Evolutionary conservation across 257 asterid species (phyloP), one percentile per base, ranked within the genome.

Genomic region (Rubia yunnanensis): DNA sequence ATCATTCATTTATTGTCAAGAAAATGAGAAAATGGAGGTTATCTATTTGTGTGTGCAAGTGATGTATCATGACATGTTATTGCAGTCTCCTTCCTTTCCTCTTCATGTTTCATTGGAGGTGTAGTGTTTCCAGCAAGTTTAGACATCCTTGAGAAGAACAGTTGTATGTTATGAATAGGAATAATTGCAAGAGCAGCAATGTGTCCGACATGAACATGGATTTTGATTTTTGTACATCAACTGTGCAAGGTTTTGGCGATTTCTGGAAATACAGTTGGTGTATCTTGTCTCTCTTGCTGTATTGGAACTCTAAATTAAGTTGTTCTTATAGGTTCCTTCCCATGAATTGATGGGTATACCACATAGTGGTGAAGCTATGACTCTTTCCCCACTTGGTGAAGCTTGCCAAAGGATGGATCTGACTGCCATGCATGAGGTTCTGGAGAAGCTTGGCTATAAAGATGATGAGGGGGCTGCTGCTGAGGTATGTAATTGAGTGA

Each of bases 391-490:
- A 18, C 85, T 87, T 82, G 99, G 97, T 61, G 97, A 92, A 79
- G 97, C 97, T 62, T 92, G 99, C 85, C 74, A 83, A 79, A 82
- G 94, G 83, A 84, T 81, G 95, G 99, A 92, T 71, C 86, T 89
- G 70, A 87, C 97, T 5, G 95, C 96, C 57, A 84, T 92, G 73
- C 89, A 92, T 60, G 94, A 87, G 79, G 71, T 89, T 66, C 58
- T 89, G 64, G 92, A 89, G 56, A 82, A 87, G 72, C 84, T 84
- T 48, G 97, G 97, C 36, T 87, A 89, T 79, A 92, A 86, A 75
- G 96, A 92, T 22, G 99, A 92, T 7, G 96, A 89, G 60, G 99
- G 97, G 67, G 86, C 89, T 20, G 86, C 95, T 3, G 83, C 89
- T 17, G 97, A 92, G 95, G 99, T 92, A 67, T 73, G 71, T 68